Percentiles rank a stretch among this genome's conserved stretches.
phyloP scores from a whole-genome alignment of 1,284 basidiomycete species.

The Fomes fomentarius region DNA sequence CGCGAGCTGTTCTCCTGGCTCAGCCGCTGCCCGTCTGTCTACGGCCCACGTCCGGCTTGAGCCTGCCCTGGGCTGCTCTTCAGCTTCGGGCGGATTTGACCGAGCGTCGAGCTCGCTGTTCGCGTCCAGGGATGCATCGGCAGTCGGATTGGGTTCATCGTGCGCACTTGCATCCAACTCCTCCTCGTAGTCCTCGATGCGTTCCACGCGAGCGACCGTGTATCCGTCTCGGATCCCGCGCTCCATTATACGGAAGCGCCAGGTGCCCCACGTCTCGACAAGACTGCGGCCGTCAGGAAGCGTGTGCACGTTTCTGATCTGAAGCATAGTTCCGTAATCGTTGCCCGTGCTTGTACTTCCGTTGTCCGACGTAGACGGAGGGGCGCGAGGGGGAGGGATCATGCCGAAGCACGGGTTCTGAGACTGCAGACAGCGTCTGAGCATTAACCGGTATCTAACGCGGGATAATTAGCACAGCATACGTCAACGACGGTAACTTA shows the following conservation, averaged over 20 bases:
- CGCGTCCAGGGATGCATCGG: slow-evolving; percentile 10
- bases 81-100: neutral
- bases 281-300: slow-evolving; percentile 88
- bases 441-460: slow-evolving; percentile 82
- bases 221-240: slow-evolving; percentile 87
- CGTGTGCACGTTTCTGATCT: slow-evolving; percentile 87
- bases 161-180: slow-evolving; percentile 55
- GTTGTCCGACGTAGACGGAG: slow-evolving; percentile 13
- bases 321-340: slow-evolving; percentile 92
- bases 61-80: slow-evolving; percentile 11
- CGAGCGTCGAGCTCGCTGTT: slow-evolving; percentile 8
- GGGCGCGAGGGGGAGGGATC: slow-evolving; percentile 68
- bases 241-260: slow-evolving; percentile 87
- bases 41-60: neutral
- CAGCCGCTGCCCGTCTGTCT: neutral
- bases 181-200: slow-evolving; percentile 57
- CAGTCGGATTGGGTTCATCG: slow-evolving; percentile 38
- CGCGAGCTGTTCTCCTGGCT: slow-evolving; percentile 6
- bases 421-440: slow-evolving; percentile 85
- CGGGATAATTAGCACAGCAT: slow-evolving; percentile 24
- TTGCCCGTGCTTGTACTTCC: slow-evolving; percentile 42
- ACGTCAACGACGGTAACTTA: too few species aligned
- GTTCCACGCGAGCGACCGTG: slow-evolving; percentile 82
- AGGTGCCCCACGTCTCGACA: slow-evolving; percentile 85
- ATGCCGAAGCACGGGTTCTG: slow-evolving; percentile 85